A percentile compares a stretch with the other conserved stretches of the same genome.
phyloP scores from a whole-genome alignment of 2,329 filamentous ascomycete genomes.

The Colletotrichum incanum region DNA sequence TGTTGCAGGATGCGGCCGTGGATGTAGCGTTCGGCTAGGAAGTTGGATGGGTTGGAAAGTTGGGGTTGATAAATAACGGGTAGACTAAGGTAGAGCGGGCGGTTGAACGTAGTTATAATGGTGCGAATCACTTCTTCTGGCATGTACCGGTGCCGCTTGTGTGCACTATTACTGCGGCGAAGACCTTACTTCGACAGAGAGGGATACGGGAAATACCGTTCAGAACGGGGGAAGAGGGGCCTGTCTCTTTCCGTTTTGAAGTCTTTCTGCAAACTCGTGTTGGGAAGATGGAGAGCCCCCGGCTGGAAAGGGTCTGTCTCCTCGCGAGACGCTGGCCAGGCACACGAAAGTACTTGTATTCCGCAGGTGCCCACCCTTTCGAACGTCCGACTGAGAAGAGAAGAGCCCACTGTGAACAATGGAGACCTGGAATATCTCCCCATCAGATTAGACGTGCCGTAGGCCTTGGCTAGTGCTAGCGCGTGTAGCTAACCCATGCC shows the following conservation, averaged over 20 bases:
- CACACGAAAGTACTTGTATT: slow-evolving; percentile 11
- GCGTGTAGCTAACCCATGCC: slow-evolving; percentile 28
- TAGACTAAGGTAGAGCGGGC: slow-evolving; percentile 10
- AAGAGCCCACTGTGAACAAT: slow-evolving; percentile 8
- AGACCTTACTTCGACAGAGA: background rate
- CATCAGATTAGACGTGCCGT: slow-evolving; percentile 17
- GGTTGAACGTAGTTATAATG: slow-evolving; percentile 17
- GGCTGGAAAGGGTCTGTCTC: background rate
- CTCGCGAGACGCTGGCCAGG: background rate
- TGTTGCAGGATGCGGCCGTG: slow-evolving; percentile 24
- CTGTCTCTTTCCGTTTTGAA: background rate
- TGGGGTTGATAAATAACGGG: background rate
- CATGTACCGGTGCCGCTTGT: background rate
- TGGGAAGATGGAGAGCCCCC: slow-evolving; percentile 5
- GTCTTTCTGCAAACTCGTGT: background rate
- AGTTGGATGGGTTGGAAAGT: slow-evolving; percentile 1
- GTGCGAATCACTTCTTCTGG: background rate
- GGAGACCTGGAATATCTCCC: background rate
- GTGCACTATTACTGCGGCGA: background rate
- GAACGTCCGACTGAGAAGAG: background rate
- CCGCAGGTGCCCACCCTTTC: background rate
- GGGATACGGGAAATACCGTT: slow-evolving; percentile 8
- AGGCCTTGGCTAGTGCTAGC: slow-evolving; percentile 11
- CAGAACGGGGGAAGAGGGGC: background rate
- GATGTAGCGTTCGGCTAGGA: slow-evolving; percentile 16